Evolutionary conservation across 352 stramenopile species (phyloP).

Genomic region (Phytophthora syringae): DNA sequence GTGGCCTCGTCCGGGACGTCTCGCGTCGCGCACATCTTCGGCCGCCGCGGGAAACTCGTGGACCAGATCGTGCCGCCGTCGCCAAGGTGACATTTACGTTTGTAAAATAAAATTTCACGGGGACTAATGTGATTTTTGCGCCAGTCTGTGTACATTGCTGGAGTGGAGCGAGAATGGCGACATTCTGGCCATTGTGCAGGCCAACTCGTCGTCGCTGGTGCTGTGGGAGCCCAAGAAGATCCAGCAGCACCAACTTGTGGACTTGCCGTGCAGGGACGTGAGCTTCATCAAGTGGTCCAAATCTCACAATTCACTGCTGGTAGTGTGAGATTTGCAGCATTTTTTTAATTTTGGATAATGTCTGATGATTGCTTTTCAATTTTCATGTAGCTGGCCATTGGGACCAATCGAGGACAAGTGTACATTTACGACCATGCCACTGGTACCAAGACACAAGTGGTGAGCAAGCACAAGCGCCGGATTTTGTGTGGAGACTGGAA

Average conservation of each 20-base stretch:
- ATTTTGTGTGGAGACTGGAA: constrained; percentile 87
- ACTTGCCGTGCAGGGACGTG: constrained; percentile 75
- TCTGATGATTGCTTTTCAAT: constrained; percentile 12
- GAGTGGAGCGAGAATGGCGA: constrained; percentile 78
- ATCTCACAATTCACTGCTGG: constrained; percentile 58
- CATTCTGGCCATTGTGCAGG: constrained; percentile 77
- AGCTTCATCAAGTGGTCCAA: constrained; percentile 87
- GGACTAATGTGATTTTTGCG: constrained; percentile 11
- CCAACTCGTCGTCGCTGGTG: constrained; percentile 73
- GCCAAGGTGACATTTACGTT: constrained; percentile 47
- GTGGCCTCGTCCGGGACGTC: constrained; percentile 79
- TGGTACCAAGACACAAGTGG: constrained; percentile 56
- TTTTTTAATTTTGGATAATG: not conserved
- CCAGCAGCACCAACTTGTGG: constrained; percentile 69
- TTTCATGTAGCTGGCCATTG: constrained; percentile 56
- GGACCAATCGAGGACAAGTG: constrained; percentile 75
- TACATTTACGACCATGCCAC: constrained; percentile 80
- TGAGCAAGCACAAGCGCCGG: constrained; percentile 80
- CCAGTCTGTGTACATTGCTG: constrained; percentile 71
- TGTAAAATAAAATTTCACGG: not conserved
- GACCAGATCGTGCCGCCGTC: constrained; percentile 83
- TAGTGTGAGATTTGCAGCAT: constrained; percentile 23
- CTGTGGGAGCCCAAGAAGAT: constrained; percentile 74
- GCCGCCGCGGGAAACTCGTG: constrained; percentile 70
- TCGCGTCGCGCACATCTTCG: constrained; percentile 80